These are phyloP conservation scores for Dinochytrium kinnereticum DNA, from an alignment of 371 early-diverging fungal species.

Conservation along the genomic window DNA sequence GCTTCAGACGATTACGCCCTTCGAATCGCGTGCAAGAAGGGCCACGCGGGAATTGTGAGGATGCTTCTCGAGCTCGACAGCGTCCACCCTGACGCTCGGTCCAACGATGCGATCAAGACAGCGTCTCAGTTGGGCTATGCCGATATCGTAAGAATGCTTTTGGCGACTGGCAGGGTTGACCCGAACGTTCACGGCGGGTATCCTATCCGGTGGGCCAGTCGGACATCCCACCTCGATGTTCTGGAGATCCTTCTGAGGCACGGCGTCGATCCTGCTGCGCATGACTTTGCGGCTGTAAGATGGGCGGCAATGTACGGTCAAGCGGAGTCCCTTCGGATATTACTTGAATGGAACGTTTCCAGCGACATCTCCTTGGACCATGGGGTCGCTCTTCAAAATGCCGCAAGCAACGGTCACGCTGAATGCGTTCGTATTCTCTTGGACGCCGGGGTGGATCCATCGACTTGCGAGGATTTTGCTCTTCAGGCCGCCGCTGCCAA, in stretches of 20 bases:
- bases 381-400: too few species aligned
- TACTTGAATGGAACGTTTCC: too few species aligned
- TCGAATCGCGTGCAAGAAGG: slow-evolving; percentile 14
- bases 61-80: background rate
- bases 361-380: too few species aligned
- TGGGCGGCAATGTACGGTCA: slow-evolving; percentile 6
- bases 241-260: too few species aligned
- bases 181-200: slow-evolving; percentile 3
- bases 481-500: too few species aligned
- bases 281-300: slow-evolving; percentile 15
- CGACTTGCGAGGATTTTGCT: too few species aligned
- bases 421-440: too few species aligned
- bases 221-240: too few species aligned
- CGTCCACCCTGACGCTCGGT: background rate
- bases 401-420: too few species aligned
- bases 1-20: slow-evolving; percentile 18
- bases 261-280: slow-evolving; percentile 22
- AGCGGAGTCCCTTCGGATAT: too few species aligned
- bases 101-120: background rate
- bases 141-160: slow-evolving; percentile 12
- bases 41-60: background rate
- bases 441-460: too few species aligned
- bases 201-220: too few species aligned
- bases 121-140: background rate
- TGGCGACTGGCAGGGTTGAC: slow-evolving; percentile 8